Evolutionary conservation across 2,329 filamentous ascomycete species (phyloP).

Genomic region (Bipolaris bicolor): DNA sequence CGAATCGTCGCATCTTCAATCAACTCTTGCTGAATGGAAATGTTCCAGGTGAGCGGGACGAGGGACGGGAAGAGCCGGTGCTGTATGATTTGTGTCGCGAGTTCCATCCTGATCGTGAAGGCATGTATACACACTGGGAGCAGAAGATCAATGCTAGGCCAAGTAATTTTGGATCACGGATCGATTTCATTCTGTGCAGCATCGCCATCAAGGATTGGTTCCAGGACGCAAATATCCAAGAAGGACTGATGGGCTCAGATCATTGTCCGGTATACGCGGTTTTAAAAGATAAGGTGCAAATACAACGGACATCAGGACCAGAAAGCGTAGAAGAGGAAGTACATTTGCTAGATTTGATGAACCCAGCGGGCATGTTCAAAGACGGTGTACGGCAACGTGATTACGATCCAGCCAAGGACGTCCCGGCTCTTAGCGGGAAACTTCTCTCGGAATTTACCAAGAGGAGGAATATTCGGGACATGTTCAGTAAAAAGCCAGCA

Average conservation of each 20-base stretch:
- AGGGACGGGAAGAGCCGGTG: conserved; percentile 71
- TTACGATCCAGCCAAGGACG: conserved; percentile 66
- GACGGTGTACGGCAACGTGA: conserved; percentile 69
- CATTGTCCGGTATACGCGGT: conserved; percentile 91
- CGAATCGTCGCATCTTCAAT: conserved; percentile 80
- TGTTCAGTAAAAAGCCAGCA: conserved; percentile 68
- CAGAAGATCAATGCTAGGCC: conserved; percentile 94
- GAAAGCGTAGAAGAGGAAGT: conserved; percentile 54
- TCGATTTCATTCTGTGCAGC: conserved; percentile 91
- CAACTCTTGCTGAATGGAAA: conserved; percentile 78
- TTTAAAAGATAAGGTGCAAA: conserved; percentile 67
- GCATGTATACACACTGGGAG: conserved; percentile 99
- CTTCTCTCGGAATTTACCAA: conserved; percentile 87
- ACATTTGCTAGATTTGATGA: conserved; percentile 75
- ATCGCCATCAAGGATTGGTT: conserved; percentile 82
- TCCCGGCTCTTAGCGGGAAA: conserved; percentile 77
- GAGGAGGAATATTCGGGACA: conserved; percentile 85
- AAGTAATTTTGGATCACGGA: conserved; percentile 88
- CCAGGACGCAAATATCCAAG: conserved; percentile 81
- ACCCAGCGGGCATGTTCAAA: conserved; percentile 73
- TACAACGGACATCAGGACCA: conserved; percentile 27
- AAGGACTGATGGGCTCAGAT: conserved; percentile 91
- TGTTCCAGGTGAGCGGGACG: conserved; percentile 69
- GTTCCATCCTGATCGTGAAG: conserved; percentile 77
- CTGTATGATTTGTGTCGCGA: conserved; percentile 83